Percentiles rank a stretch among this genome's conserved stretches.
Evolutionary conservation across 2,329 filamentous ascomycete genomes (phyloP).

Genomic region (Trichoderma aggressivum): DNA sequence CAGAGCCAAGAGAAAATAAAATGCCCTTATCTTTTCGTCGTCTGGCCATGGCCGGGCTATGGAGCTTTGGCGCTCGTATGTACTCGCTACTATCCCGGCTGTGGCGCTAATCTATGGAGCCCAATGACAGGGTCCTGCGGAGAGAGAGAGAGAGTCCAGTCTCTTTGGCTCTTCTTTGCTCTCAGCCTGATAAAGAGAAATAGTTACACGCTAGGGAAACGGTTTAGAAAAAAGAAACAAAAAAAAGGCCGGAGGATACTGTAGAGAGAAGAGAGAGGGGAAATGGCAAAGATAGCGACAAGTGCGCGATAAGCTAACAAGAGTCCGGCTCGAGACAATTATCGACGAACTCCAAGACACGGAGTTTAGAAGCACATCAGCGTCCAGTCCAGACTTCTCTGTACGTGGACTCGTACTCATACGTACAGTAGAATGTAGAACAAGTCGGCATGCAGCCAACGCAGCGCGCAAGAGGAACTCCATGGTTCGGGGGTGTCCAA

Average conservation of each 20-base stretch:
- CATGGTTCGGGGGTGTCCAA: neutral
- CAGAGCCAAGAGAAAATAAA: neutral
- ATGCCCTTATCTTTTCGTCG: neutral
- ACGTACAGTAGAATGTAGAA: neutral
- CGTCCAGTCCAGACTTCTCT: neutral
- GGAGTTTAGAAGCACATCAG: neutral
- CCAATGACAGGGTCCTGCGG: constrained; percentile 16
- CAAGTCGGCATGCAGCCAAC: neutral
- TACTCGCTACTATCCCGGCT: constrained; percentile 15
- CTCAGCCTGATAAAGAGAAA: neutral
- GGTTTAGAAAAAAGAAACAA: neutral
- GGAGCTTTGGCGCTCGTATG: neutral
- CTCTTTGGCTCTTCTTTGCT: neutral
- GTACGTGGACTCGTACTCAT: no score
- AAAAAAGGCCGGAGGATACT: neutral
- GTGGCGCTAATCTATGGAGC: constrained; percentile 22
- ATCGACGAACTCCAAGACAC: neutral
- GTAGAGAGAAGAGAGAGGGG: neutral
- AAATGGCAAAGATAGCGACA: neutral
- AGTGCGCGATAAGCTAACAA: neutral
- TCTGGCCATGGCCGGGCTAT: neutral
- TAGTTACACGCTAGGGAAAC: neutral
- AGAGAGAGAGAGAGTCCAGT: no score
- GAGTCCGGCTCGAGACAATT: neutral
- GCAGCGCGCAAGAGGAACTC: neutral